Percentiles rank a stretch among this genome's conserved stretches.
phyloP scores from a whole-genome alignment of 2,329 filamentous ascomycete species.

The Microsporum ferrugineum region DNA sequence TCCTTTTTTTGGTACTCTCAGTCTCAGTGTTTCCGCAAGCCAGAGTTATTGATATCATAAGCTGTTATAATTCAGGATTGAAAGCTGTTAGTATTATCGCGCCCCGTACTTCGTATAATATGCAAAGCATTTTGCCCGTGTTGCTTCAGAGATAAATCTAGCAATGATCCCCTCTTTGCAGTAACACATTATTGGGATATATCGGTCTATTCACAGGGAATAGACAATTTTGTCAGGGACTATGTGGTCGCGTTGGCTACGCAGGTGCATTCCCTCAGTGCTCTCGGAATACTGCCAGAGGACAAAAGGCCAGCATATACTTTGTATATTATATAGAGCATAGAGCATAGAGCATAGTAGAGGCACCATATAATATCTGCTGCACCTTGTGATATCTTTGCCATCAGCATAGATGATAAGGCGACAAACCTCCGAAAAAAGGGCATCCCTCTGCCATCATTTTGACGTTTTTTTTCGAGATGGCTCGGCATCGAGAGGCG shows the following conservation, averaged over 20 bases:
- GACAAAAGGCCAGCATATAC: neutral
- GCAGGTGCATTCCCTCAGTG: neutral
- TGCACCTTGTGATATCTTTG: too few relatives aligned
- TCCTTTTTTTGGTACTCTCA: neutral
- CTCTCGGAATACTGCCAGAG: neutral
- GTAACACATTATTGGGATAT: neutral
- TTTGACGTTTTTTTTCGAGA: neutral
- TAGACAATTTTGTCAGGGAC: neutral
- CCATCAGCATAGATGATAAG: too few relatives aligned
- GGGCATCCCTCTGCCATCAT: neutral
- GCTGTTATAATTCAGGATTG: neutral
- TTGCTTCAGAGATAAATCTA: neutral
- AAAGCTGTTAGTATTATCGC: neutral
- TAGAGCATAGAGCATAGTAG: too few relatives aligned
- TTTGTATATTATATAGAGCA: too few relatives aligned
- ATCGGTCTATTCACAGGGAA: neutral
- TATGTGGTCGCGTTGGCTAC: neutral
- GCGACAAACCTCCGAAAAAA: neutral
- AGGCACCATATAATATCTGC: too few relatives aligned
- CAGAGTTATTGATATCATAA: neutral
- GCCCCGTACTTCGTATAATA: neutral
- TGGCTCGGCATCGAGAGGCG: neutral
- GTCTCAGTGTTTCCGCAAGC: neutral
- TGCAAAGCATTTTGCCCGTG: neutral
- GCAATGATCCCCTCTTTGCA: neutral